These are phyloP conservation scores for Nigrograna mackinnonii DNA, from an alignment of 2,329 filamentous ascomycete species.

Conservation along the genomic window DNA sequence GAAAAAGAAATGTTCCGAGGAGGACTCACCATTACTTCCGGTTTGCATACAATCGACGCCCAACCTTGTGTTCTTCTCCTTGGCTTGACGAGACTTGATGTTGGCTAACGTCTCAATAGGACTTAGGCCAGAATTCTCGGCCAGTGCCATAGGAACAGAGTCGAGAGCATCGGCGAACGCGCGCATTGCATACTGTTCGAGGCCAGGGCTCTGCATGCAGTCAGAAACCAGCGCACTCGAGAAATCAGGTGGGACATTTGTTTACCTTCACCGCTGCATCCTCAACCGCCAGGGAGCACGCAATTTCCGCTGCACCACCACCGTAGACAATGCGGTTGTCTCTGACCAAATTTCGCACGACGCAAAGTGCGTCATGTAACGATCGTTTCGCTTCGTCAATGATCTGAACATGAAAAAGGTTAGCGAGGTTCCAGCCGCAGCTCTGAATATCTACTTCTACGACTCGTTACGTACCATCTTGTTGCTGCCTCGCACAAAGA, in stretches of 20 bases:
- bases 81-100: slow-evolving; percentile 96
- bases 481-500: slow-evolving; percentile 97
- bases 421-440: slow-evolving; percentile 6
- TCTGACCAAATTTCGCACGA: slow-evolving; percentile 92
- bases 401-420: slow-evolving; percentile 61
- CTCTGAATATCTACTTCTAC: too few relatives aligned
- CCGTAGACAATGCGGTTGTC: slow-evolving; percentile 98
- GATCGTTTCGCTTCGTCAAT: slow-evolving; percentile 99
- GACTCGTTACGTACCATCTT: slow-evolving; percentile 77
- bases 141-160: slow-evolving; percentile 89
- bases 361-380: slow-evolving; percentile 94
- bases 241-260: slow-evolving; percentile 5
- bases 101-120: slow-evolving; percentile 93
- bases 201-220: slow-evolving; percentile 72
- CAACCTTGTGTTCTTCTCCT: slow-evolving; percentile 76
- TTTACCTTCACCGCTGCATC: slow-evolving; percentile 81
- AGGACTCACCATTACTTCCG: slow-evolving; percentile 74
- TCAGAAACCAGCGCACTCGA: slow-evolving; percentile 7
- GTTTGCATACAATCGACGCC: slow-evolving; percentile 98
- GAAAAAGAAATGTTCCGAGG: slow-evolving; percentile 11
- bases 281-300: slow-evolving; percentile 94
- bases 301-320: slow-evolving; percentile 94
- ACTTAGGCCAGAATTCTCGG: slow-evolving; percentile 95
- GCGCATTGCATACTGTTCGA: slow-evolving; percentile 99
- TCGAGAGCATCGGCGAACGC: slow-evolving; percentile 96